Percentiles rank a stretch among this genome's conserved stretches.
Evolutionary conservation across 495 filamentous ascomycete species (phyloP).

Genomic region (Penicillium riverlandense): DNA sequence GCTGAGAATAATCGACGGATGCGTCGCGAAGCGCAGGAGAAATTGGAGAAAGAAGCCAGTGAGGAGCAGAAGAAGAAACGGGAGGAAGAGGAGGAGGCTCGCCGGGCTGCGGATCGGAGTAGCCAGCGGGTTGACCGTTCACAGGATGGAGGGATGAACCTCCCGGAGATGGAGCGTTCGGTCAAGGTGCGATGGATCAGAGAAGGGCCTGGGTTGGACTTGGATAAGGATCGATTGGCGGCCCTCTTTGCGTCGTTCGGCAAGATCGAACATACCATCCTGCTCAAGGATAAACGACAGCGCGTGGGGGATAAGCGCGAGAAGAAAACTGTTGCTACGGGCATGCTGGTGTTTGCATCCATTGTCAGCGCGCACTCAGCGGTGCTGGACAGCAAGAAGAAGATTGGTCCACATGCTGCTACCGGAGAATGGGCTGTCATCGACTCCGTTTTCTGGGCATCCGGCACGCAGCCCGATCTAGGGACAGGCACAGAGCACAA

Average conservation of each 20-base stretch:
- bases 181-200: conserved; percentile 53
- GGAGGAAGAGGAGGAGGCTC: conserved; percentile 29
- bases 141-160: conserved; percentile 34
- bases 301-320: conserved; percentile 43
- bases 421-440: conserved; percentile 37
- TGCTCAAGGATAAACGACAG: conserved; percentile 49
- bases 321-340: conserved; percentile 47
- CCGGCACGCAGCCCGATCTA: conserved; percentile 43
- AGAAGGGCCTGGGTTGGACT: conserved; percentile 34
- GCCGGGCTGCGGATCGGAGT: conserved; percentile 21
- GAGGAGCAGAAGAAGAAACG: conserved; percentile 38
- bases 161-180: conserved; percentile 50
- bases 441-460: conserved; percentile 52
- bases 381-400: conserved; percentile 45
- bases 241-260: conserved; percentile 48
- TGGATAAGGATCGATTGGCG: conserved; percentile 39
- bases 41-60: conserved; percentile 40
- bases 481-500: conserved; percentile 3
- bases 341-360: conserved; percentile 50
- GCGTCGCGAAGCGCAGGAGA: conserved; percentile 43
- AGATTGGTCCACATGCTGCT: conserved; percentile 20
- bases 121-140: conserved; percentile 33
- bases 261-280: conserved; percentile 44
- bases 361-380: conserved; percentile 56
- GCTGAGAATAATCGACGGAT: conserved; percentile 56